phyloP scores from a whole-genome alignment of 768 basidiomycete genomes.

The Daedalea quercina region DNA sequence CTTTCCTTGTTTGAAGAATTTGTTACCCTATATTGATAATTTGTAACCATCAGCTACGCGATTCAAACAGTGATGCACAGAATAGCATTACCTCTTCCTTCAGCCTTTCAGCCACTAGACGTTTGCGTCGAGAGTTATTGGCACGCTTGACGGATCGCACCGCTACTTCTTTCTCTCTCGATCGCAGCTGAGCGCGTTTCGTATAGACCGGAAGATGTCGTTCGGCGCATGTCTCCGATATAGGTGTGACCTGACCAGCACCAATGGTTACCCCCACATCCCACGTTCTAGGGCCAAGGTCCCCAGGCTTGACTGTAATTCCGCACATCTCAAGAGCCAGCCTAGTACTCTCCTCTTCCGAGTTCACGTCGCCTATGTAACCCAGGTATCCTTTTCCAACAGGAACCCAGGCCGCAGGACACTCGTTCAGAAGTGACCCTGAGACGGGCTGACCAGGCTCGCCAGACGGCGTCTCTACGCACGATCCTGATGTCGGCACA shows the following conservation, averaged over 20 bases:
- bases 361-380: background rate
- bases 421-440: background rate
- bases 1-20: constrained; percentile 30
- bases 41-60: background rate
- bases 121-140: constrained; percentile 15
- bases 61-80: background rate
- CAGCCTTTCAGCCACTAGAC: constrained; percentile 18
- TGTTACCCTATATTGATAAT: constrained; percentile 37
- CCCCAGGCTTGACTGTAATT: constrained; percentile 6
- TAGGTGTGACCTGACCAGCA: background rate
- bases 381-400: background rate
- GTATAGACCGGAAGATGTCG: background rate
- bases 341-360: constrained; percentile 5
- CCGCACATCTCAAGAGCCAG: constrained; percentile 14
- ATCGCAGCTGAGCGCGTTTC: background rate
- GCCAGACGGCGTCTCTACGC: background rate
- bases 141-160: constrained; percentile 14
- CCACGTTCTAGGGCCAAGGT: constrained; percentile 2
- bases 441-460: background rate
- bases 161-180: constrained; percentile 1
- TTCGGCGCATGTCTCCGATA: background rate
- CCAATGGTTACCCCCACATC: background rate
- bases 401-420: background rate
- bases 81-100: constrained; percentile 23
- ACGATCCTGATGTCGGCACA: background rate